Base-by-base conservation (phyloP, 2,329 filamentous ascomycete genomes). In the Polytolypa hystricis region DNA sequence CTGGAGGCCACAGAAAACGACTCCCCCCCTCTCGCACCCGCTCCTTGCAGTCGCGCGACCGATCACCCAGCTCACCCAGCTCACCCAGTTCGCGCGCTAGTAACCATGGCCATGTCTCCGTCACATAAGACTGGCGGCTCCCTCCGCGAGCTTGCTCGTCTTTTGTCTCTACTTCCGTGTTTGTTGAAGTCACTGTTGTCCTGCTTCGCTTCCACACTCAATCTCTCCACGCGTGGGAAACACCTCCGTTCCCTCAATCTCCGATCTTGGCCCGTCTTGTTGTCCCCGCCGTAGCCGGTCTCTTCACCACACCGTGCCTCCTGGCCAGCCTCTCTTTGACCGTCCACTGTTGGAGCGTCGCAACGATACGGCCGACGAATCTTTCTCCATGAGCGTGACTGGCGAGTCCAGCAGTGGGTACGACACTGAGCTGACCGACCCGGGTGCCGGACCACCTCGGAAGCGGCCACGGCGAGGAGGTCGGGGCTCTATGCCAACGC, bases 341-440 rank as follows among this genome's bases (percentile, higher is more conserved):
- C n/a, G n/a, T n/a, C n/a, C n/a, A n/a, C n/a, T n/a, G n/a, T n/a
- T n/a, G n/a, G n/a, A n/a, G n/a, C n/a, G 21, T n/a, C n/a, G 21
- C 21, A 25, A 25, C n/a, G 21, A 25, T 16, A 34, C 20, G 8
- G 19, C 31, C 16, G 20, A 34, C 6, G 18, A 23, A 20, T 34
- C 14, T 6, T 34, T 25, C 15, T 18, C 4, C 20, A 7, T 14
- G 20, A 12, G 14, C 25, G 15, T 14, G 6, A 5, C 18, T 15
- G 25, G 31, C 19, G 12, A 34, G 11, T 12, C 31, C 25, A 19
- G 25, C 31, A 14, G 19, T 29, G 17, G 16, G 23, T 33, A 33
- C 35, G 25, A 44, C 37, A 46, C 40, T 9, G 31, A 44, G 20
- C 32, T 46, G 23, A 44, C 41, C 21, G 41, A 46, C 26, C 32